Evolutionary conservation across 345 rosid genomes (phyloP).

Genomic region (Pelargonium nanum): DNA sequence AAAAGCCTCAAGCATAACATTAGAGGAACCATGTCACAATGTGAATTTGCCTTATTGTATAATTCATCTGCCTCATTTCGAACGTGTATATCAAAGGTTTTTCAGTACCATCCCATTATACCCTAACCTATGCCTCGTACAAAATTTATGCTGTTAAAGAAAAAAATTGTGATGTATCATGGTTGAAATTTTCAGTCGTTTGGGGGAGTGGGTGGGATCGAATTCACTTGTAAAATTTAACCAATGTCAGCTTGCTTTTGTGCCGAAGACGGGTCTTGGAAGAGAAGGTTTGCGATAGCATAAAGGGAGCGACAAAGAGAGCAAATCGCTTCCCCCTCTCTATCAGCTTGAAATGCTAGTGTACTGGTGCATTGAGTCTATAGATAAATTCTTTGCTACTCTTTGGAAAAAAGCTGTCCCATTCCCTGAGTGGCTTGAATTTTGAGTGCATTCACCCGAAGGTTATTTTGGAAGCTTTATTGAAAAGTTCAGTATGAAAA

Average conservation of each 20-base stretch:
- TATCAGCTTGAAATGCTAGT: no score
- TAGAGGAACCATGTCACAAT: background rate
- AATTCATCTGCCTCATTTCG: background rate
- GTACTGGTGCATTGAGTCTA: no score
- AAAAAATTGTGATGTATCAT: background rate
- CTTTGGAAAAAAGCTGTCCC: no score
- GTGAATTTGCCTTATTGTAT: background rate
- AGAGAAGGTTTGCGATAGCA: no score
- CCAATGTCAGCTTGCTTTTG: no score
- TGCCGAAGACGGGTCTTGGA: no score
- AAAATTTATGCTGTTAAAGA: background rate
- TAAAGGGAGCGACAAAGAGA: no score
- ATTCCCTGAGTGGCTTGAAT: no score
- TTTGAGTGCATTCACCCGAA: background rate
- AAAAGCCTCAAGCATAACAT: background rate
- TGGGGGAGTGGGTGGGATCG: no score
- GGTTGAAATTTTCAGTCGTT: background rate
- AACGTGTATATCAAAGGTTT: background rate
- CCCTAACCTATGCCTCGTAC: background rate
- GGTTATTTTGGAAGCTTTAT: background rate
- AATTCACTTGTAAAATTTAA: no score
- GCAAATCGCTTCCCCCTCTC: no score
- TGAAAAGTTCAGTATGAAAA: background rate
- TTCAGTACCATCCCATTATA: background rate
- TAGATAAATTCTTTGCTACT: no score